Base-by-base conservation (phyloP, 2,329 filamentous ascomycete species). In the Sarocladiaceae sp. region DNA sequence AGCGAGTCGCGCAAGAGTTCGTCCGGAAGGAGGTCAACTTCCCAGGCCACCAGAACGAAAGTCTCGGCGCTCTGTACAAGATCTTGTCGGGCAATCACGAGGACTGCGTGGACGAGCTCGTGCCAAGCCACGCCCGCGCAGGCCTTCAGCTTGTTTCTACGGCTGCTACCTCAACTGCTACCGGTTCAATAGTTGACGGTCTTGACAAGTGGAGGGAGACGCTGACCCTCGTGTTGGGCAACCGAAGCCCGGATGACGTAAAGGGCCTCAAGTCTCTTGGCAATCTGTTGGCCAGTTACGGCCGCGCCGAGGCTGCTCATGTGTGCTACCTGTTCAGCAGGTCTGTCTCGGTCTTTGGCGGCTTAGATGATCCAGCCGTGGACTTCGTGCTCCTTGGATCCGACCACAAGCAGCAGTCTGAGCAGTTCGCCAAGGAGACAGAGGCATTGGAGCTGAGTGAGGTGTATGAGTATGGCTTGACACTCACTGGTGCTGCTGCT, bases 141-240 rank as follows among this genome's bases (percentile, higher is more conserved):
- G 94, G 94, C 2, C 83, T 97, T 59, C 90, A 96, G 66, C 87
- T 99, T 72, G 80, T 99, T 58, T 92, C 87, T 56, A 90, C 85
- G n/a, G 78, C 82, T 3, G 76, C 83, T 53, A 74, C 80, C 6
- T 71, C 76, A 7, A 50, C 3, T 36, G 47, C 47, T 11, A 50
- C 47, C 12, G 47, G 47, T 8, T 26, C 47, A n/a, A 52, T 52
- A 2, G 40, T 42, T 12, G 51, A 52, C 7, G 94, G 94, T 4
- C 75, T 99, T 18, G 89, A 97, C 61, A 91, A 91, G 66, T 99
- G 94, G 94, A 84, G 85, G 39, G 94, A 99, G 68, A 97, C 94
- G 0, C 73, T 97, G 35, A 83, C 86, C 2, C 74, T 99, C 54
- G 82, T 97, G 23, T 70, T 97, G 37, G 93, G 88, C 70, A 99